Conservation (phyloP, 2,329 filamentous ascomycete species). For the Trichoderma gracile region DNA sequence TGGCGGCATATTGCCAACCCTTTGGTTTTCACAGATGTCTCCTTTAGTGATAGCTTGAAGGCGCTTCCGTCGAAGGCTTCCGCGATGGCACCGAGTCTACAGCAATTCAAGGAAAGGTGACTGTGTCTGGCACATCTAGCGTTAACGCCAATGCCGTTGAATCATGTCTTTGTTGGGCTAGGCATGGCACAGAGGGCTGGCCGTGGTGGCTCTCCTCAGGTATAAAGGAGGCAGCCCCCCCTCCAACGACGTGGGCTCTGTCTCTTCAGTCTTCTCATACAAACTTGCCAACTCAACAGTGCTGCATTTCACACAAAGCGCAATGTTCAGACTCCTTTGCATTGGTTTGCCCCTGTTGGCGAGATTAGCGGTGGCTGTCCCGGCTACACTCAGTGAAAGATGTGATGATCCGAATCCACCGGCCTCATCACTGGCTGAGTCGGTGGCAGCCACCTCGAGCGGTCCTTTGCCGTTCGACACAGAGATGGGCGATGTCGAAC, state of each 20-base stretch:
- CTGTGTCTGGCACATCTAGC: neutral
- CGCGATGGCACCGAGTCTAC: neutral
- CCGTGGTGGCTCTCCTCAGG: no score
- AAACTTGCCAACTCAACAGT: no score
- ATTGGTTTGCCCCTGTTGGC: slow-evolving; percentile 34
- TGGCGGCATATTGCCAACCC: slow-evolving; percentile 6
- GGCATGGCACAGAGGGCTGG: neutral
- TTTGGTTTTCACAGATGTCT: neutral
- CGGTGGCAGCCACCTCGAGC: neutral
- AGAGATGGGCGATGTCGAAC: neutral
- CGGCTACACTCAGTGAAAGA: neutral
- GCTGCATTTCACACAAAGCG: no score
- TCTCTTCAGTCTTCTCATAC: no score
- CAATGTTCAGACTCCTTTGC: slow-evolving; percentile 33
- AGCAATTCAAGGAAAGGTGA: neutral
- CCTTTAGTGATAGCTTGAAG: neutral
- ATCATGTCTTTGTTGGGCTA: slow-evolving; percentile 6
- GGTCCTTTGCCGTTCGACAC: neutral
- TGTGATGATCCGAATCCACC: neutral
- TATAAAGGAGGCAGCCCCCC: no score
- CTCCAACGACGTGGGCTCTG: no score
- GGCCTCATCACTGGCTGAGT: neutral
- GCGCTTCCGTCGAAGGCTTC: neutral
- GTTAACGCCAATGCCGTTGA: neutral
- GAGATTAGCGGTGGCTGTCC: slow-evolving; percentile 30